phyloP scores from a whole-genome alignment of 1,284 basidiomycete genomes.

The Microstroma glucosiphilum region DNA sequence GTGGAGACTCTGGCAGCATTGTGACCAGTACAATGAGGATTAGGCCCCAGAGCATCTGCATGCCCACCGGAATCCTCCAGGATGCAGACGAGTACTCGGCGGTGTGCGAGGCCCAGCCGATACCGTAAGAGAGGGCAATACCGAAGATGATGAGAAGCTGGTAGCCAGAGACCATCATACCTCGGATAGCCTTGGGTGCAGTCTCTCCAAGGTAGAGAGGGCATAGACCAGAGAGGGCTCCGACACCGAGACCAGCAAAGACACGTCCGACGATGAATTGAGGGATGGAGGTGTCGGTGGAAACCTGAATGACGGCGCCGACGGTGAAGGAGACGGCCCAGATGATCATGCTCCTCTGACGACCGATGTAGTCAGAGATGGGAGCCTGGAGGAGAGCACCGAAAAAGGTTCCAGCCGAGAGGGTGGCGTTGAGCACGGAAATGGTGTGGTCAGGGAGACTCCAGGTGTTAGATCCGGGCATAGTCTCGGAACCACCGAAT shows the following conservation, averaged over 20 bases:
- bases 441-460: slow-evolving; percentile 52
- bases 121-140: slow-evolving; percentile 52
- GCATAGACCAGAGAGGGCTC: slow-evolving; percentile 66
- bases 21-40: slow-evolving; percentile 53
- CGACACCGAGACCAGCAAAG: slow-evolving; percentile 62
- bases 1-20: slow-evolving; percentile 67
- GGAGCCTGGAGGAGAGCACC: slow-evolving; percentile 56
- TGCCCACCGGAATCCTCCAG: slow-evolving; percentile 65
- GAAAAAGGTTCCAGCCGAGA: slow-evolving; percentile 68
- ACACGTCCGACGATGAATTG: slow-evolving; percentile 35
- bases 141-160: slow-evolving; percentile 63
- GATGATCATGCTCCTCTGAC: slow-evolving; percentile 61
- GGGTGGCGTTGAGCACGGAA: slow-evolving; percentile 65
- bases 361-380: slow-evolving; percentile 60
- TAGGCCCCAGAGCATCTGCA: slow-evolving; percentile 59
- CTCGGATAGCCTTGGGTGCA: slow-evolving; percentile 69
- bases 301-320: slow-evolving; percentile 40
- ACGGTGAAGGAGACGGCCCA: slow-evolving; percentile 50
- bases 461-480: slow-evolving; percentile 5
- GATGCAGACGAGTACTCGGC: slow-evolving; percentile 22
- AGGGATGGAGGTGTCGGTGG: slow-evolving; percentile 22
- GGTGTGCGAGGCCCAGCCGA: slow-evolving; percentile 56
- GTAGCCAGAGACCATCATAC: slow-evolving; percentile 74
- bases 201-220: slow-evolving; percentile 79
- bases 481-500: slow-evolving; percentile 19